These are phyloP conservation scores for Ascochyta viciae-villosae DNA, from an alignment of 2,329 filamentous ascomycete species.

Conservation along the genomic window DNA sequence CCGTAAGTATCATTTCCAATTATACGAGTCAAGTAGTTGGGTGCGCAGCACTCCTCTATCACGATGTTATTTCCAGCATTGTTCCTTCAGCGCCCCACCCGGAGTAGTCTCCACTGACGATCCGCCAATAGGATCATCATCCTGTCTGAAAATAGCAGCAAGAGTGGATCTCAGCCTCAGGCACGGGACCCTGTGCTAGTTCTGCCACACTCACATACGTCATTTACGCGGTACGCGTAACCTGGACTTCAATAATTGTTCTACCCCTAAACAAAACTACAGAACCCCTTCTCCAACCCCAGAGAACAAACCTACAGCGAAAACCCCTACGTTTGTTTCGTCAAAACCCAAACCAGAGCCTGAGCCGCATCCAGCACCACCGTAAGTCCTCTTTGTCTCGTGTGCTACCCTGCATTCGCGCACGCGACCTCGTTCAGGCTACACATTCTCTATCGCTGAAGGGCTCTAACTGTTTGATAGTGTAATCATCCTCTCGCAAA, in stretches of 20 bases:
- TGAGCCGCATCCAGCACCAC: constrained; percentile 18
- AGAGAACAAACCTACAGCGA: constrained; percentile 3
- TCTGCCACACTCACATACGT: constrained; percentile 31
- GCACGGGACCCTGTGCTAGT: constrained; percentile 26
- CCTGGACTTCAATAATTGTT: constrained; percentile 16
- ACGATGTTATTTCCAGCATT: constrained; percentile 7
- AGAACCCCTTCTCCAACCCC: constrained; percentile 4
- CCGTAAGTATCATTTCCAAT: constrained; percentile 28
- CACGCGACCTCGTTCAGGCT: neutral
- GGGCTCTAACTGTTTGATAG: constrained; percentile 5
- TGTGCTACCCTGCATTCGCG: neutral
- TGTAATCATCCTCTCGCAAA: constrained; percentile 26
- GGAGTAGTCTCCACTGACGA: constrained; percentile 11
- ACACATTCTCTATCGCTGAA: neutral
- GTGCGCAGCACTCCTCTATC: neutral
- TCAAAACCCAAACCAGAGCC: constrained; percentile 11
- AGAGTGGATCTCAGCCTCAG: constrained; percentile 26
- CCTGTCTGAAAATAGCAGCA: constrained; percentile 29
- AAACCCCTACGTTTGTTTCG: constrained; percentile 2
- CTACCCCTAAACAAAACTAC: constrained; percentile 6
- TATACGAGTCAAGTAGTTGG: neutral
- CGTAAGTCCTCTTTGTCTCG: constrained; percentile 13
- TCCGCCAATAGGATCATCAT: constrained; percentile 33
- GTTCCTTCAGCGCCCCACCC: neutral
- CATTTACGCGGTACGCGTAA: constrained; percentile 32